Evolutionary conservation across 192 early-diverging fungal species (phyloP), one percentile per base, ranked within the genome.

Genomic region (Rhizophagus clarus): DNA sequence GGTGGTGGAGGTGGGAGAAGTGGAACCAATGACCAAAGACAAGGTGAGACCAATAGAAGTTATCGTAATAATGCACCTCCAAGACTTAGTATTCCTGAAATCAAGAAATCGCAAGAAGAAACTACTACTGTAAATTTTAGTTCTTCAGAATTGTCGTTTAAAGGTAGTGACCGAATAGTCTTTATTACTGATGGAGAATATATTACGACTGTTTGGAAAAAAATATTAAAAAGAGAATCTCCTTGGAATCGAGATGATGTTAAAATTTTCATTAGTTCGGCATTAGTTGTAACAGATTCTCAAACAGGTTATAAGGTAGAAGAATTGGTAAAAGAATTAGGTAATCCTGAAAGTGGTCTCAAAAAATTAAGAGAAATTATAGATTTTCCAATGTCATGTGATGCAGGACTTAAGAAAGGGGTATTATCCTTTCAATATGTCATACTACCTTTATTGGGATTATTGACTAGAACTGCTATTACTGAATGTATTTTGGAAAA

Each of bases 361-460:
- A n/a, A n/a, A n/a, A 66, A 77, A 20, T 69, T 85, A 17, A 79
- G 45, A 28, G 82, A 84, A 1, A 83, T 87, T 0, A 51, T 85
- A 32, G 7, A 61, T 31, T 80, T 34, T 60, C 67, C 45, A 8
- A 82, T 87, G 79, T 67, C 64, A 26, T 66, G 79, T 26, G 81
- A 83, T 74, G 82, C 73, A 11, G 84, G 70, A 2, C 29, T 68
- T 14, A 12, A 49, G 2, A 15, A 26, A 8, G 20, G 26, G 3
- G 5, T 71, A 1, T n/a, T 82, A 2, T 85, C n/a, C n/a, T n/a
- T n/a, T n/a, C n/a, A n/a, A n/a, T n/a, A n/a, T n/a, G n/a, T n/a
- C n/a, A n/a, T n/a, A n/a, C n/a, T n/a, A n/a, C n/a, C n/a, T n/a
- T n/a, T n/a, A n/a, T n/a, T n/a, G n/a, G n/a, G n/a, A n/a, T n/a